Base-by-base conservation (phyloP, 441 rosid species). In the Populus hybrid region DNA sequence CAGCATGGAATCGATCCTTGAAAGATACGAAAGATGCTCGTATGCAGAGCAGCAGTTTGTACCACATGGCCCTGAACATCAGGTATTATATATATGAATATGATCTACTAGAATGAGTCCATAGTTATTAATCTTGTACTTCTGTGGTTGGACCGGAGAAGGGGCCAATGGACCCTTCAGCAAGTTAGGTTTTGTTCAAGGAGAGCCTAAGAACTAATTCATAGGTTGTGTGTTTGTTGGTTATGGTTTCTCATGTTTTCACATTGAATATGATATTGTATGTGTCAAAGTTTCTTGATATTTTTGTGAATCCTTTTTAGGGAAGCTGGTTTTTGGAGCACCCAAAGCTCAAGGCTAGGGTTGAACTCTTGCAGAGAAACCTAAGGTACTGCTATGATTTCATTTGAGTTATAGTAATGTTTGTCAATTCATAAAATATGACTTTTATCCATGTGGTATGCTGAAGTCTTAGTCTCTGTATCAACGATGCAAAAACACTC, bases 1-100 rank as follows among this genome's bases (percentile, higher is more conserved):
- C 90, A 95, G 99, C 83, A 89, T 94, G 92, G 99, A 92, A 75
- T 85, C 80, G 18, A 90, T 92, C 82, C 79, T 94, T 21, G 93
- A 91, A 80, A 93, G 91, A 69, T 94, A 95, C 26, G 97, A 95
- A 83, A 90, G 87, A 75, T 69, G 74, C 50, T 76, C 87, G 10
- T 78, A 66, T 80, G 79, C 88, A 57, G 92, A 90, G 36, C 81
- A 76, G 50, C 88, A 87, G 2, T 50, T 9, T 61, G 18, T 7
- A 16, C 66, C 78, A 18, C 46, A 75, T 61, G 76, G 78, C 12
- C 65, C 85, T 10, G 28, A 26, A 23, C 61, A 50, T 6, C 76
- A 57, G 80, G 81, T 78, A 66, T 28, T 10, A 46, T 46, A 46
- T 10, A 46, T 46, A 46, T 46, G 57, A 46, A 14, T 46, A 46